These are phyloP conservation scores for Fusarium fracticaudum DNA, from an alignment of 2,329 filamentous ascomycete genomes.

Conservation along the genomic window DNA sequence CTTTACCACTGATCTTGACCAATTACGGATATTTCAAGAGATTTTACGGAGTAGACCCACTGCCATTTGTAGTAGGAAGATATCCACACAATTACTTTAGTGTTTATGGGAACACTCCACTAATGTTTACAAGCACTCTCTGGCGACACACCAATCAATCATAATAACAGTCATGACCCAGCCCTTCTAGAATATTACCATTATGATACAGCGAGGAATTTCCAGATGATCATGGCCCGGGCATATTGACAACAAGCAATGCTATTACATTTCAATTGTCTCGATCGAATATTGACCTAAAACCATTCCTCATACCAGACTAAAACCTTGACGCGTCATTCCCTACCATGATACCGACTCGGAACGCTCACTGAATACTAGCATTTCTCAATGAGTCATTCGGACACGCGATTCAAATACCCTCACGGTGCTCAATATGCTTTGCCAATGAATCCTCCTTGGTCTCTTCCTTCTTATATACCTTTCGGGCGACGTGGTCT, in stretches of 20 bases:
- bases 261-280: background rate
- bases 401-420: background rate
- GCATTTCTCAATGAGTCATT: background rate
- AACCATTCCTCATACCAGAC: background rate
- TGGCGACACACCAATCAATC: no score
- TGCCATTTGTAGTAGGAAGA: no score
- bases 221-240: no score
- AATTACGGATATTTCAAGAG: no score
- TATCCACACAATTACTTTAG: no score
- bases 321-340: background rate
- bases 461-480: background rate
- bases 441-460: background rate
- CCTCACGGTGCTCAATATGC: background rate
- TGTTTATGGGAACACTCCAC: no score
- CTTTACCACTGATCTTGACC: no score
- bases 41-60: no score
- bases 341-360: background rate
- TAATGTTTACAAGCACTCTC: no score
- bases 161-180: background rate
- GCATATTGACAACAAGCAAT: no score
- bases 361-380: fast-evolving
- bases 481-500: background rate
- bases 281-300: fast-evolving
- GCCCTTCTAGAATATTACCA: background rate
- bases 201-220: no score